phyloP scores from a whole-genome alignment of 163 green algal genomes.

The Chlorella variabilis region DNA sequence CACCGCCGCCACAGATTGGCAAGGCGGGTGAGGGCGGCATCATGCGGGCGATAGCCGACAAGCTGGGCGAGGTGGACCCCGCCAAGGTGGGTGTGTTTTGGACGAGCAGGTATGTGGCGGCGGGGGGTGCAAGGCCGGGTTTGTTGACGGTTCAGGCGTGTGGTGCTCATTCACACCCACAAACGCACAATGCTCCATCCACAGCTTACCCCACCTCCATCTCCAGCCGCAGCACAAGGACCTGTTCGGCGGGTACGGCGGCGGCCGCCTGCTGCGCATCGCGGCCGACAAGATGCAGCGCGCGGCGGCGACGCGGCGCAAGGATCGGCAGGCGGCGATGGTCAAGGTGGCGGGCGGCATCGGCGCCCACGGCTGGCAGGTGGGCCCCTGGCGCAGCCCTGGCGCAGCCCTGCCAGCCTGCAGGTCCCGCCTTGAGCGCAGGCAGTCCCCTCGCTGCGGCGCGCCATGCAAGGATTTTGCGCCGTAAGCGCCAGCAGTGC shows the following conservation, averaged over 20 bases:
- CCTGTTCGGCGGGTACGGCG: background rate
- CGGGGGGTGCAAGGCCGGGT: too few species aligned
- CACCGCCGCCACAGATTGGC: background rate
- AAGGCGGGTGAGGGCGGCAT: background rate
- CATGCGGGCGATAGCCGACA: background rate
- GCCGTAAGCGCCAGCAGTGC: too few species aligned
- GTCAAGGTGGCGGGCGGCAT: background rate
- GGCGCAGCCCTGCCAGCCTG: too few species aligned
- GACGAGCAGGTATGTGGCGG: too few species aligned
- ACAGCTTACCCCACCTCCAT: background rate
- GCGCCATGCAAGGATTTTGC: too few species aligned
- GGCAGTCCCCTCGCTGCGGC: too few species aligned
- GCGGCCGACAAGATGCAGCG: slow-evolving; percentile 7
- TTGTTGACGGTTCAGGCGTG: too few species aligned
- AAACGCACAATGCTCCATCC: too few species aligned
- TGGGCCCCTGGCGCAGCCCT: background rate
- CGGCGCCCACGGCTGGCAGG: background rate
- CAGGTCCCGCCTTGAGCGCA: too few species aligned
- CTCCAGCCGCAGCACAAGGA: background rate
- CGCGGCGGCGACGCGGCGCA: slow-evolving; percentile 4
- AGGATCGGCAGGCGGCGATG: background rate
- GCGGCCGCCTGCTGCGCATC: slow-evolving; percentile 27
- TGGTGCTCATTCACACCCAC: too few species aligned
- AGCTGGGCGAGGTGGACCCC: background rate
- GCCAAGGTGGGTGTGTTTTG: background rate